phyloP scores from a whole-genome alignment of 192 early-diverging fungal genomes.

The Mortierella claussenii region DNA sequence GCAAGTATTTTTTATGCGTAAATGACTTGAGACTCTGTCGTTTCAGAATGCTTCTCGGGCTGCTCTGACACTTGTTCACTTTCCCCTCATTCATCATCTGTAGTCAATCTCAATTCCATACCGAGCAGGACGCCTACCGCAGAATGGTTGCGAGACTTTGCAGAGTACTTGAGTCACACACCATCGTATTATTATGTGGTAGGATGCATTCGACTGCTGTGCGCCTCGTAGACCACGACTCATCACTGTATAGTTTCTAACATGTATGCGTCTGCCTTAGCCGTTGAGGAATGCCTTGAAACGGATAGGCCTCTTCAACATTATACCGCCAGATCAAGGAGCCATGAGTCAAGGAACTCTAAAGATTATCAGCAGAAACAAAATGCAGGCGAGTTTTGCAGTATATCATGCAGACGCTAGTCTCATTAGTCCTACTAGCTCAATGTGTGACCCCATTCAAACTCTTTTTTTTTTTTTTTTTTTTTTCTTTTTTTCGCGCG shows the following conservation, averaged over 20 bases:
- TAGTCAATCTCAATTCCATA: conserved; percentile 41
- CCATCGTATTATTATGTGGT: conserved; percentile 71
- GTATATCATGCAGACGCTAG: too few relatives aligned
- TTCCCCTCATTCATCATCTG: background rate
- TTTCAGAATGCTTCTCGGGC: too few relatives aligned
- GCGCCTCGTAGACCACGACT: too few relatives aligned
- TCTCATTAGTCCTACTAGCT: background rate
- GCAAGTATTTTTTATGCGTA: too few relatives aligned
- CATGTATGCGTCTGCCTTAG: too few relatives aligned
- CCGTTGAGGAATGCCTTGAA: conserved; percentile 34
- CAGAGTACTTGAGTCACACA: conserved; percentile 70
- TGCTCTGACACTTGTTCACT: too few relatives aligned
- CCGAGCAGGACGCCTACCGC: conserved; percentile 58
- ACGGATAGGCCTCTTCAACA: conserved; percentile 52
- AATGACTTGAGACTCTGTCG: too few relatives aligned
- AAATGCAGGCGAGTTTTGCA: conserved; percentile 44
- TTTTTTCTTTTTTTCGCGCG: background rate
- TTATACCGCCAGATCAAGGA: conserved; percentile 34
- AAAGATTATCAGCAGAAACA: conserved; percentile 40
- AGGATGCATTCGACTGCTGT: conserved; percentile 51
- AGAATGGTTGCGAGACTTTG: conserved; percentile 66
- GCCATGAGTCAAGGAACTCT: conserved; percentile 5
- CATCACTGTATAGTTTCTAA: too few relatives aligned
- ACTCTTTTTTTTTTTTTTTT: background rate
- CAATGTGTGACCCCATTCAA: background rate